A percentile compares a stretch with the other conserved stretches of the same genome.
Conservation (phyloP, 768 basidiomycete species). For the Lanmaoa rubissima region DNA sequence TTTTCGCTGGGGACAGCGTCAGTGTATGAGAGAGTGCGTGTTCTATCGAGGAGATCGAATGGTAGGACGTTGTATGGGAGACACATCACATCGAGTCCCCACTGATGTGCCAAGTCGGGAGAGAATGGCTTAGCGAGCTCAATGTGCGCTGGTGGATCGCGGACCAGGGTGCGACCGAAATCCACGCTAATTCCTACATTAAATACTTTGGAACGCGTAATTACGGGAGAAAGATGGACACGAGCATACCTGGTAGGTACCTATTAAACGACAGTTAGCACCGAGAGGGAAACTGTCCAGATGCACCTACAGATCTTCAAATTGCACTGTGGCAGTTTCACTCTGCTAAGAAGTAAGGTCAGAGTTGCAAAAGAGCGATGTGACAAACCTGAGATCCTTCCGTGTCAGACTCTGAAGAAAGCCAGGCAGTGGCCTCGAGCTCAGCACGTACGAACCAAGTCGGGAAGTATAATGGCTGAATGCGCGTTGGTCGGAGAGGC, state of each 20-base stretch:
- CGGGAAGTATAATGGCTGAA: constrained; percentile 59
- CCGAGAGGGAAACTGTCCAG: not conserved
- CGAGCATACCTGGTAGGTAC: constrained; percentile 30
- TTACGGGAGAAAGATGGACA: not conserved
- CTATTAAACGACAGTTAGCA: constrained; percentile 21
- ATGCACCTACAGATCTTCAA: constrained; percentile 48
- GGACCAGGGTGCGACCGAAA: constrained; percentile 44
- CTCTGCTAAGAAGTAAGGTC: constrained; percentile 25
- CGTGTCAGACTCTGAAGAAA: constrained; percentile 21
- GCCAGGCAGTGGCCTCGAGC: constrained; percentile 38
- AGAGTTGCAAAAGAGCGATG: constrained; percentile 1
- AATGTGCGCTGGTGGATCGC: constrained; percentile 24
- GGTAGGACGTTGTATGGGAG: constrained; percentile 58
- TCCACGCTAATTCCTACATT: constrained; percentile 22
- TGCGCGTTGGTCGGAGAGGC: constrained; percentile 43
- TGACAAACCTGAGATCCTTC: constrained; percentile 25
- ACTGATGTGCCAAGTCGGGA: constrained; percentile 44
- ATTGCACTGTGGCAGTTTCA: constrained; percentile 32
- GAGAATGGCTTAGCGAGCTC: constrained; percentile 46
- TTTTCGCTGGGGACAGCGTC: constrained; percentile 39
- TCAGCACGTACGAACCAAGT: constrained; percentile 62
- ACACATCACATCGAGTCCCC: constrained; percentile 50
- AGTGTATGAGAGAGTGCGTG: constrained; percentile 33
- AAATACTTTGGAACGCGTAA: not conserved
- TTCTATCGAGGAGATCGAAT: constrained; percentile 43